Evolutionary conservation across 169 alveolate species (phyloP), one percentile per base, ranked within the genome.

Genomic region (Cryptosporidium sp.): DNA sequence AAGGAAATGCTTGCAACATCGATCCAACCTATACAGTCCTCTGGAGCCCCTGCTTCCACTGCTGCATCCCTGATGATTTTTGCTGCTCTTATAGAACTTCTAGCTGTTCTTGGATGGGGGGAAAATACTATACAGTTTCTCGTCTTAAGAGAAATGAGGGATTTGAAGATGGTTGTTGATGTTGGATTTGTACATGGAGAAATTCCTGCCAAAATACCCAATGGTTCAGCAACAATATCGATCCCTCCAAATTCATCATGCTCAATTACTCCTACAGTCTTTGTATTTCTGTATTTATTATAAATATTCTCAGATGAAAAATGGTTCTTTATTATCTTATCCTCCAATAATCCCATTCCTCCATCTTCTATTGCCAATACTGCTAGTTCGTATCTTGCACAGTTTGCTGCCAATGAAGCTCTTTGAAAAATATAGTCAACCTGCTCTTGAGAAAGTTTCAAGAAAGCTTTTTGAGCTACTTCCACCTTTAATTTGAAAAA

Each of bases 31-130:
- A 91, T 70, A 45, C 75, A 67, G 43, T 70, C 58, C 16, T 86
- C 91, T 21, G 93, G 93, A 33, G 93, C 93, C 9, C 93, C 93
- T 41, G 93, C 93, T n/a, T 91, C 85, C 3, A 74, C 35, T 3
- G 93, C 93, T 14, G 93, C 93, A 65, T 91, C 93, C 48, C 74
- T 45, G 16, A 91, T 74, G 26, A 91, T 55, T 58, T 45, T 85
- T 0, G 91, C 93, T 43, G 93, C 91, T 41, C 35, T 69, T 41
- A 69, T 86, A 0, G 93, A 69, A 37, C 92, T 69, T 33, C 86
- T 59, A 23, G 84, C 85, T 41, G 93, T 69, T 39, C 93, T 41
- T 52, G 93, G 93, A 55, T 91, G 93, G 9, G 93, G 93, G 5
- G 86, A 85, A 65, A 91, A 91, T 31, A 91, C 86, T 29, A 91